These are phyloP conservation scores for Tubosaeta sp. DNA, from an alignment of 768 basidiomycete species.

Conservation along the genomic window DNA sequence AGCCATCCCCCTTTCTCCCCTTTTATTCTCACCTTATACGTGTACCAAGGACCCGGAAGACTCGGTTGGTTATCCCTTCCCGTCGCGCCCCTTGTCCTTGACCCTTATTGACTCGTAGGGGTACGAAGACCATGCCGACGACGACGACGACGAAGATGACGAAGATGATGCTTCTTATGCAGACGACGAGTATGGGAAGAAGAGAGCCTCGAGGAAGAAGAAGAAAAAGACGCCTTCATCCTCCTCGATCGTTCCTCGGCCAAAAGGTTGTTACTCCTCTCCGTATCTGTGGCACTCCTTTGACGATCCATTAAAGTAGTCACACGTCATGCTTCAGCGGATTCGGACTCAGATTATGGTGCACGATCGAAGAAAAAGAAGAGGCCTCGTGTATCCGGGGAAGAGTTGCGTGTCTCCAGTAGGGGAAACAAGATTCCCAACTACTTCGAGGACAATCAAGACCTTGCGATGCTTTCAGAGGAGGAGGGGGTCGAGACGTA, in stretches of 20 bases:
- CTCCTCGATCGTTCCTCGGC: conserved; percentile 43
- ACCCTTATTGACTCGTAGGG: conserved; percentile 48
- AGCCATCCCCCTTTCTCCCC: conserved; percentile 25
- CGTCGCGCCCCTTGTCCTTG: conserved; percentile 12
- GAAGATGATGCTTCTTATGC: conserved; percentile 77
- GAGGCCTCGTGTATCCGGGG: conserved; percentile 49
- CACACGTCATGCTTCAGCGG: conserved; percentile 58
- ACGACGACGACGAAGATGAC: conserved; percentile 60
- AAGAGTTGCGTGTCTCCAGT: conserved; percentile 75
- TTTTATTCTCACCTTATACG: not conserved
- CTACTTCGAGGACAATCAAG: conserved; percentile 72
- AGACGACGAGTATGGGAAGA: conserved; percentile 71
- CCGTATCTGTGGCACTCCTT: conserved; percentile 2
- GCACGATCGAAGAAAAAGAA: conserved; percentile 86
- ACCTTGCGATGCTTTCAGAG: conserved; percentile 65
- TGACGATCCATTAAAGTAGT: conserved; percentile 32
- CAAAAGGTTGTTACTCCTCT: conserved; percentile 47
- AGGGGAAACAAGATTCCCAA: conserved; percentile 77
- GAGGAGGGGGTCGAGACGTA: conserved; percentile 55
- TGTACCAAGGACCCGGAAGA: conserved; percentile 28
- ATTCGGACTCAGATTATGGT: conserved; percentile 86
- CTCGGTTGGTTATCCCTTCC: conserved; percentile 23
- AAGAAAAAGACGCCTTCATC: conserved; percentile 43
- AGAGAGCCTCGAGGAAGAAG: conserved; percentile 68
- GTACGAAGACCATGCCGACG: conserved; percentile 49